Evolutionary conservation across 2,329 filamentous ascomycete genomes (phyloP).

Genomic region (Xylariomycetidae sp.): DNA sequence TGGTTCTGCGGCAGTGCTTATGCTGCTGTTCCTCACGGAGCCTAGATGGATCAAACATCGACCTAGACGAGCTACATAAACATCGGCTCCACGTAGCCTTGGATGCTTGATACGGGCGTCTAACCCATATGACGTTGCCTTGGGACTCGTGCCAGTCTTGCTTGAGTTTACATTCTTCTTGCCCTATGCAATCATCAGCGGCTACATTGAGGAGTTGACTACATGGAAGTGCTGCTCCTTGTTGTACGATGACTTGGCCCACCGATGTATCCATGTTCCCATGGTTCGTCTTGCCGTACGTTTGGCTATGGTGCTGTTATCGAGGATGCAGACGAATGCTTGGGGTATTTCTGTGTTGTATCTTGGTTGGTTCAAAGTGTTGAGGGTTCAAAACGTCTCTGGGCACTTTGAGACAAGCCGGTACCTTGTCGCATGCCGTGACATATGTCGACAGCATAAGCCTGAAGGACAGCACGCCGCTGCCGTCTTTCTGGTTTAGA

Average conservation of each 20-base stretch:
- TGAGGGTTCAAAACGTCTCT: conserved; percentile 43
- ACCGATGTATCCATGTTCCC: too few relatives aligned
- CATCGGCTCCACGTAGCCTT: conserved; percentile 41
- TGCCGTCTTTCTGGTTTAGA: conserved; percentile 41
- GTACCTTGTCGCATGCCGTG: conserved; percentile 25
- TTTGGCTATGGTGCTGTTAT: conserved; percentile 21
- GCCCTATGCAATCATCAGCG: too few relatives aligned
- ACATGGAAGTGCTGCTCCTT: too few relatives aligned
- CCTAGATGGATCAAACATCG: neutral
- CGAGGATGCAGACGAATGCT: conserved; percentile 21
- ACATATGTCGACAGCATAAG: conserved; percentile 39
- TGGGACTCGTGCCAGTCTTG: conserved; percentile 6
- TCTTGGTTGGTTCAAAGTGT: conserved; percentile 31
- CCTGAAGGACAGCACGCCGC: conserved; percentile 34
- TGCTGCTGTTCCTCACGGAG: neutral
- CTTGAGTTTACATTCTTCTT: too few relatives aligned
- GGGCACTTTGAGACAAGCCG: conserved; percentile 32
- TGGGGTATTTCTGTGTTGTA: too few relatives aligned
- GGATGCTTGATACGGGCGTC: conserved; percentile 37
- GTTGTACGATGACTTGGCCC: too few relatives aligned
- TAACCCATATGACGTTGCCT: conserved; percentile 7
- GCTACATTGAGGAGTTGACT: too few relatives aligned
- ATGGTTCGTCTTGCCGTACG: too few relatives aligned
- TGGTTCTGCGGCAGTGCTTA: neutral
- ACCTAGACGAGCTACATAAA: conserved; percentile 43